Evolutionary conservation across 2,329 filamentous ascomycete genomes (phyloP), one percentile per base, ranked within the genome.

Genomic region (Pseudogymnoascus sp.): DNA sequence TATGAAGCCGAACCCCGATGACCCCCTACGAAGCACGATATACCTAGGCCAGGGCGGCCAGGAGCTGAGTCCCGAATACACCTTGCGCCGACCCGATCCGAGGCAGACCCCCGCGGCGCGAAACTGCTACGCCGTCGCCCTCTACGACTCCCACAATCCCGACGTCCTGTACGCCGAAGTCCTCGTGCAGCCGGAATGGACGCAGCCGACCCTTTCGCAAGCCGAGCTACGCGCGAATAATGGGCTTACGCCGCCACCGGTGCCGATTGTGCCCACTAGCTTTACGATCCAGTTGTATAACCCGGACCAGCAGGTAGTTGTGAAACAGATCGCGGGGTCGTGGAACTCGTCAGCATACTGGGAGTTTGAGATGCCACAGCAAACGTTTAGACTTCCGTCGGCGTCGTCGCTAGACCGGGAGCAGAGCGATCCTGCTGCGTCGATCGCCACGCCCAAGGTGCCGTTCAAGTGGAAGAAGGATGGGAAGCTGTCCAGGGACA

Each of bases 261-360:
- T 87, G 62, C 88, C 92, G 8, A 79, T 89, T 33, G 81, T 90
- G 26, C 92, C 92, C 0, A 85, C 86, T 60, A 78, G 83, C 59
- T 96, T 97, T 71, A 79, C 81, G n/a, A 80, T 97, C 37, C 87
- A 92, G 67, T 84, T 99, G 2, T 97, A 96, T 78, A 94, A 96
- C 71, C 94, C 94, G 0, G 92, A 97, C 71, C 90, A 94, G 72
- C 81, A 88, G 66, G 77, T 97, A 18, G 67, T 78, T 0, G 81
- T 97, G 34, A 84, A 81, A 66, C 82, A 85, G 67, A 83, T 88
- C 66, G 80, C 85, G 38, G 86, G 88, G 33, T 85, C 86, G 62
- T 95, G 91, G 87, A 91, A 87, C 63, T 86, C 84, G 62, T 85
- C 84, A 12, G 84, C 90, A 58, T 82, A 83, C 59, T 99, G 92